Evolutionary conservation across 176 grass and related monocot genomes (phyloP).

Genomic region (Cocos nucifera): DNA sequence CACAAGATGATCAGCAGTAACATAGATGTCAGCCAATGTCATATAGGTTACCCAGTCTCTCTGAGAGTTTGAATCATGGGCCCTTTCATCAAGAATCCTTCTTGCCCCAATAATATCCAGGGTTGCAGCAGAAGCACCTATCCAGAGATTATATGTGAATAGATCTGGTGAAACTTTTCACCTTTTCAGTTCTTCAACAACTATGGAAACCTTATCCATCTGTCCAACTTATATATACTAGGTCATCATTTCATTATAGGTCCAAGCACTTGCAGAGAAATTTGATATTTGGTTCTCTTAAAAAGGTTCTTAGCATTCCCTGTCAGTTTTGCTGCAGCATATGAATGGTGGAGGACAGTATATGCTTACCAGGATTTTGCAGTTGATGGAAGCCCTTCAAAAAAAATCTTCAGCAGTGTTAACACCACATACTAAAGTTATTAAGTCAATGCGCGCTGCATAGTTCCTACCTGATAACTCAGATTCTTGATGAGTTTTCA

Average conservation of each 20-base stretch:
- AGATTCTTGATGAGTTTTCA: conserved; percentile 59
- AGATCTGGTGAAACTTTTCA: conserved; percentile 46
- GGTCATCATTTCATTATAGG: conserved; percentile 83
- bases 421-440: conserved; percentile 67
- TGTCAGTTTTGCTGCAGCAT: conserved; percentile 55
- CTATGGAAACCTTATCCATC: conserved; percentile 35
- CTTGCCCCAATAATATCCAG: conserved; percentile 40
- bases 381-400: conserved; percentile 38
- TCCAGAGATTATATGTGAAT: conserved; percentile 75
- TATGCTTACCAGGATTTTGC: conserved; percentile 60
- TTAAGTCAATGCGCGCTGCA: conserved; percentile 48
- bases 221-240: conserved; percentile 66
- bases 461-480: conserved; percentile 53
- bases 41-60: conserved; percentile 55
- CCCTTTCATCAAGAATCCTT: conserved; percentile 57
- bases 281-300: no score
- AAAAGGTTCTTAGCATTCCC: no score
- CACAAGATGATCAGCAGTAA: conserved; percentile 35
- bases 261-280: conserved; percentile 23
- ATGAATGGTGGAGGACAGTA: conserved; percentile 72
- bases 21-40: conserved; percentile 41
- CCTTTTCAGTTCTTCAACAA: conserved; percentile 46
- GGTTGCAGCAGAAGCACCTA: conserved; percentile 45
- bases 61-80: conserved; percentile 34
- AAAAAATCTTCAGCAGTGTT: conserved; percentile 78